phyloP scores from a whole-genome alignment of 345 rosid species.

The Mercurialis annua region DNA sequence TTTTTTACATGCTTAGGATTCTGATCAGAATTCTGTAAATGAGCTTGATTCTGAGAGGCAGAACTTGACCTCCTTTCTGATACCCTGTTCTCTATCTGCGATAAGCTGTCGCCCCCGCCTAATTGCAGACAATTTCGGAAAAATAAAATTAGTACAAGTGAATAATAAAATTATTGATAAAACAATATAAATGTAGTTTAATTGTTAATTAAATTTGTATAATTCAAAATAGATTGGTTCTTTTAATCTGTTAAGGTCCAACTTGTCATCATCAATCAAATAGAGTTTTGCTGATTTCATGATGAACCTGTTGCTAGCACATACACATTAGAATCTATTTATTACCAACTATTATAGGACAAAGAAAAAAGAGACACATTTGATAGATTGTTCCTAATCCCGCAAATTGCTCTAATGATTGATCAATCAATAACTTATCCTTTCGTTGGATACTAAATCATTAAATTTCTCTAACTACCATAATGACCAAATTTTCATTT shows the following conservation, averaged over 20 bases:
- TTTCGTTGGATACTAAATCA: background rate
- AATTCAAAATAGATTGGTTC: background rate
- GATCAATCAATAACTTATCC: background rate
- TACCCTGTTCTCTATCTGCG: constrained; percentile 23
- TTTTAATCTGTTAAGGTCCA: background rate
- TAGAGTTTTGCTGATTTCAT: background rate
- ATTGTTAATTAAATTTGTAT: background rate
- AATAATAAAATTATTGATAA: background rate
- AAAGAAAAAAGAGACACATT: background rate
- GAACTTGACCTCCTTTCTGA: constrained; percentile 36
- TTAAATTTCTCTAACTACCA: background rate
- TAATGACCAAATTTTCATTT: background rate
- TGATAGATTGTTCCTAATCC: background rate
- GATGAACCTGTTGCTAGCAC: background rate
- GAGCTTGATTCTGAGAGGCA: constrained; percentile 16
- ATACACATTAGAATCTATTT: background rate
- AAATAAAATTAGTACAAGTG: background rate
- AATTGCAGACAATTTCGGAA: background rate
- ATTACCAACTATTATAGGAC: background rate
- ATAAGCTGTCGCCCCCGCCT: constrained; percentile 24
- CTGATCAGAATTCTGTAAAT: constrained; percentile 16
- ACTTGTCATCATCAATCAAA: background rate
- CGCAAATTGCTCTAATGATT: constrained; percentile 1
- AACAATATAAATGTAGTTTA: background rate
- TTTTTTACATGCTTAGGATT: constrained; percentile 24